These are phyloP conservation scores for Dendrocalamus latiflorus DNA, from an alignment of 202 grass and related monocot genomes.

Conservation along the genomic window DNA sequence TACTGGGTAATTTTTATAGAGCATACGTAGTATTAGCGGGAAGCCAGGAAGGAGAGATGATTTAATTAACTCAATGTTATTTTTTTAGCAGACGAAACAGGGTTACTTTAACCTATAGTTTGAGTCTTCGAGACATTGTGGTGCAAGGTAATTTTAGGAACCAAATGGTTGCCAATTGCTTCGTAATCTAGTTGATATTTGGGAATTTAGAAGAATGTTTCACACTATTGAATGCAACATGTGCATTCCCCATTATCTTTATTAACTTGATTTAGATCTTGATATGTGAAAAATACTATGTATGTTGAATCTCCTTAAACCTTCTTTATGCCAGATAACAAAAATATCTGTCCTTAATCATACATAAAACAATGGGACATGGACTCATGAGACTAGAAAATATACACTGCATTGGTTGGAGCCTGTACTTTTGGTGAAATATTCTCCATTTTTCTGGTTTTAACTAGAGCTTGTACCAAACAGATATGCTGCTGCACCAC, in stretches of 20 bases:
- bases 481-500: conserved; percentile 90
- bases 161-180: neutral
- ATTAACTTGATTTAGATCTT: neutral
- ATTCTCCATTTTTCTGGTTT: conserved; percentile 12
- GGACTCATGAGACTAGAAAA: neutral
- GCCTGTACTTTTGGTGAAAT: neutral
- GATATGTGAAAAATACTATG: neutral
- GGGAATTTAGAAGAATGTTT: conserved; percentile 4
- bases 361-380: neutral
- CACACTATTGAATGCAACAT: neutral
- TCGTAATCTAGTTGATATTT: neutral
- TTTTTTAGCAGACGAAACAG: neutral
- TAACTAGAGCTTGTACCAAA: conserved; percentile 27
- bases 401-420: neutral
- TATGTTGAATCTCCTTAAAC: neutral
- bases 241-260: neutral
- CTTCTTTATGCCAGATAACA: neutral
- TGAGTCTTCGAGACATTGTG: neutral
- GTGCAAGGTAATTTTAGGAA: neutral
- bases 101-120: neutral
- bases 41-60: neutral
- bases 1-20: neutral
- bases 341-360: neutral
- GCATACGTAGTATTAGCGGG: conserved; percentile 1
- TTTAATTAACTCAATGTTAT: neutral